Evolutionary conservation across 495 filamentous ascomycete genomes (phyloP), one percentile per base, ranked within the genome.

Genomic region (Penicillium egyptiacum): DNA sequence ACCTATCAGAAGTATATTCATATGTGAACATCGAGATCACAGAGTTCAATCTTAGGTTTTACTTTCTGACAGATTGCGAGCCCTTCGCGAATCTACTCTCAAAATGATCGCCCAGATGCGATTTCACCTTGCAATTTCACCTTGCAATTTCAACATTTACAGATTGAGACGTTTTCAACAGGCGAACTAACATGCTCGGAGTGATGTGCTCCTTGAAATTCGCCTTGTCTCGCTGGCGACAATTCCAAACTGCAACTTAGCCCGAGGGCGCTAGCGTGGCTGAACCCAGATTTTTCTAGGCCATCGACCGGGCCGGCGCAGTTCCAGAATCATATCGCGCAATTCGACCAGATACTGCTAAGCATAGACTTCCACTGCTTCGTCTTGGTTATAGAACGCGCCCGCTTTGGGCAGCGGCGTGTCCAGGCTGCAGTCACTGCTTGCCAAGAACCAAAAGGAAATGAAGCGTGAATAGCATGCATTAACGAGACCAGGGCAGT

Each of bases 11-110:
- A 39, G 33, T 12, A 45, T 50, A 20, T 10, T 49, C 22, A 33
- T 35, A 23, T 12, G n/a, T 17, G 31, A 41, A 50, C 49, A 35
- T 52, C 51, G 28, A 45, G 25, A 51, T 31, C n/a, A 43, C 35
- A 65, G 42, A 59, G 62, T 61, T 66, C 60, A 61, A 60, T 57
- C 60, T 44, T 55, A 57, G 56, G 30, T 61, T 59, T 59, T 58
- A 59, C 56, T 60, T 49, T 58, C 41, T 26, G 44, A 42, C 28
- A 52, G 41, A 37, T 54, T 54, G 17, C 22, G 23, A 49, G 60
- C 50, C 50, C 56, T 57, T 65, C 26, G 31, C 31, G n/a, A 8
- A 26, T 17, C 12, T 44, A 17, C 1, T 52, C 2, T 41, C 14
- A 12, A 31, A 17, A 25, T n/a, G 31, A 37, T 50, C 47, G 47